These are phyloP conservation scores for Daldinia vernicosa DNA, from an alignment of 495 filamentous ascomycete genomes.

Conservation along the genomic window DNA sequence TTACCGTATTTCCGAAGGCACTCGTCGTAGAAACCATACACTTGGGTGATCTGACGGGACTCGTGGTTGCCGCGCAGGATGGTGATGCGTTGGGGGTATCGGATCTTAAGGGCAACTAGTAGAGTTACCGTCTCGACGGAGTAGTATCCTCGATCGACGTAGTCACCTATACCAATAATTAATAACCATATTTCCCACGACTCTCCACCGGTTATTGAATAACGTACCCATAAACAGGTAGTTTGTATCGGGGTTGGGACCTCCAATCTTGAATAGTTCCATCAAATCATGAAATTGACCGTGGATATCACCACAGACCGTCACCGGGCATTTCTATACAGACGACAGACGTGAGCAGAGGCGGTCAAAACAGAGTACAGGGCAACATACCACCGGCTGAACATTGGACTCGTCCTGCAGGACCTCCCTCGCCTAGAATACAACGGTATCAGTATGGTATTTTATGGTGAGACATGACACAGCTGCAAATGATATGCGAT, in stretches of 20 bases:
- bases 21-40: constrained; percentile 98
- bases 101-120: constrained; percentile 92
- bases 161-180: constrained; percentile 72
- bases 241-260: constrained; percentile 91
- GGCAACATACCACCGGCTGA: constrained; percentile 88
- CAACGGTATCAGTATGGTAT: constrained; percentile 16
- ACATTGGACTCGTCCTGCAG: constrained; percentile 98
- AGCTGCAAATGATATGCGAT: constrained; percentile 7
- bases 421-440: constrained; percentile 85
- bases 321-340: constrained; percentile 88
- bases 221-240: constrained; percentile 91
- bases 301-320: constrained; percentile 93
- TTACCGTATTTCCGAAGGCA: constrained; percentile 98
- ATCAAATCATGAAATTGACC: constrained; percentile 95
- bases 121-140: constrained; percentile 96
- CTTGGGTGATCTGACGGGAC: constrained; percentile 95
- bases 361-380: background rate
- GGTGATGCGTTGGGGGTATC: constrained; percentile 95
- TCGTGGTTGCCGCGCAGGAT: constrained; percentile 98
- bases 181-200: background rate
- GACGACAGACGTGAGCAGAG: constrained; percentile 41
- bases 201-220: background rate
- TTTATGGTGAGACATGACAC: constrained; percentile 26
- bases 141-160: constrained; percentile 97
- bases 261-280: constrained; percentile 93